These are phyloP conservation scores for Coemansia furcata DNA, from an alignment of 192 early-diverging fungal species.

Conservation along the genomic window DNA sequence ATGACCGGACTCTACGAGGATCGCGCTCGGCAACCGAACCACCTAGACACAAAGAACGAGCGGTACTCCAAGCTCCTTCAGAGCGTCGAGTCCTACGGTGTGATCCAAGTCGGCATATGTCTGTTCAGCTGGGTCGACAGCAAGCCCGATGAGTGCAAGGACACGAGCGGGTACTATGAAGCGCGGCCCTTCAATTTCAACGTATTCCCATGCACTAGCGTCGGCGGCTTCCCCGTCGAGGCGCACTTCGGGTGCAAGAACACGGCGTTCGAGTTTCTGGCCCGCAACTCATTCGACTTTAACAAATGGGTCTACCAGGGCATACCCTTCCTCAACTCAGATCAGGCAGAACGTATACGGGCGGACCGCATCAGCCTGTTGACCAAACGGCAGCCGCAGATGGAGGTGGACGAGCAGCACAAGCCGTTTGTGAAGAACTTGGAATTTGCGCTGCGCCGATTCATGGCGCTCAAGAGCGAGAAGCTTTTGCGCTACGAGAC, in stretches of 20 bases:
- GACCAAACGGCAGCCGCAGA: conserved; percentile 15
- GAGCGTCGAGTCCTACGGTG: conserved; percentile 54
- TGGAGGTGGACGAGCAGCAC: conserved; percentile 16
- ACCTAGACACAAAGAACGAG: conserved; percentile 54
- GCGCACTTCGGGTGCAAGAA: conserved; percentile 51
- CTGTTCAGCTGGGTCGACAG: conserved; percentile 68
- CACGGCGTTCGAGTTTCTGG: conserved; percentile 71
- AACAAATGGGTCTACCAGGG: conserved; percentile 83
- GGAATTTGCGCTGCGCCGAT: conserved; percentile 16
- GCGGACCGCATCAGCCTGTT: conserved; percentile 21
- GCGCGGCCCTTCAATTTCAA: conserved; percentile 87
- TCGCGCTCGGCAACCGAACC: conserved; percentile 25
- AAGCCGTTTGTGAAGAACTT: conserved; percentile 22
- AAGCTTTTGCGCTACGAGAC: conserved; percentile 30
- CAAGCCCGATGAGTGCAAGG: background rate
- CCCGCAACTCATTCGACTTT: conserved; percentile 80
- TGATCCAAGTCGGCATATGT: conserved; percentile 83
- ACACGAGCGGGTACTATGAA: conserved; percentile 55
- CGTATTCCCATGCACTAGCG: conserved; percentile 65
- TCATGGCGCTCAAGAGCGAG: conserved; percentile 11
- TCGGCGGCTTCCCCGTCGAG: conserved; percentile 24
- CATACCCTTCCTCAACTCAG: conserved; percentile 62
- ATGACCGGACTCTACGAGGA: conserved; percentile 47
- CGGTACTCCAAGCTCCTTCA: conserved; percentile 59
- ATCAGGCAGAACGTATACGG: conserved; percentile 17